Conservation (phyloP, 106 monocot genomes). For the Agapanthus africanus region DNA sequence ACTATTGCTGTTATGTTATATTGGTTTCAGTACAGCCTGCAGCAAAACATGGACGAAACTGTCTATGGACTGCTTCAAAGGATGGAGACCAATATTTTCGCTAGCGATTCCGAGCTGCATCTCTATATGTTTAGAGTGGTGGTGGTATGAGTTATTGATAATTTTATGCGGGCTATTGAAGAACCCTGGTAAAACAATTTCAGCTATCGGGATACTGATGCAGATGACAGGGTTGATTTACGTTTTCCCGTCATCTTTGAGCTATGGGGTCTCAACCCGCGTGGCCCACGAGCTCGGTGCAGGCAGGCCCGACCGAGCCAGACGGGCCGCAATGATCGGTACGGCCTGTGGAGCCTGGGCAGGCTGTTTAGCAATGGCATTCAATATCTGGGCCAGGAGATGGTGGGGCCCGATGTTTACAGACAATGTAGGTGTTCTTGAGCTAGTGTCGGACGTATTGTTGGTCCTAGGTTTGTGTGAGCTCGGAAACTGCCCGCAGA, state of each 20-base stretch:
- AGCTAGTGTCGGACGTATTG: constrained; percentile 4
- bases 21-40: constrained; percentile 1
- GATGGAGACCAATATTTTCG: constrained; percentile 11
- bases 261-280: constrained; percentile 19
- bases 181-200: constrained; percentile 6
- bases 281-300: constrained; percentile 19
- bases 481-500: constrained; percentile 30
- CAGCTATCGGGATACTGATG: constrained; percentile 22
- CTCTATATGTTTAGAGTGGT: constrained; percentile 30
- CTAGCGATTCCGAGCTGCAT: constrained; percentile 25
- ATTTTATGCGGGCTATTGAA: constrained; percentile 17
- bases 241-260: constrained; percentile 14
- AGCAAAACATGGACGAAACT: background rate
- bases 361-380: constrained; percentile 3
- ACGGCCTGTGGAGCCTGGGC: background rate
- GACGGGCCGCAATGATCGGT: background rate
- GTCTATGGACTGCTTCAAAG: constrained; percentile 19
- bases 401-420: constrained; percentile 26
- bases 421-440: background rate
- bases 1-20: background rate
- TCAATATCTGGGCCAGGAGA: constrained; percentile 7
- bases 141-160: constrained; percentile 38
- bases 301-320: constrained; percentile 5
- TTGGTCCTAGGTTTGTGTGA: constrained; percentile 1
- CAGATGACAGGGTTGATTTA: constrained; percentile 21